Conservation (phyloP, 805 yeast genomes). For the Suhomyces emberorum region DNA sequence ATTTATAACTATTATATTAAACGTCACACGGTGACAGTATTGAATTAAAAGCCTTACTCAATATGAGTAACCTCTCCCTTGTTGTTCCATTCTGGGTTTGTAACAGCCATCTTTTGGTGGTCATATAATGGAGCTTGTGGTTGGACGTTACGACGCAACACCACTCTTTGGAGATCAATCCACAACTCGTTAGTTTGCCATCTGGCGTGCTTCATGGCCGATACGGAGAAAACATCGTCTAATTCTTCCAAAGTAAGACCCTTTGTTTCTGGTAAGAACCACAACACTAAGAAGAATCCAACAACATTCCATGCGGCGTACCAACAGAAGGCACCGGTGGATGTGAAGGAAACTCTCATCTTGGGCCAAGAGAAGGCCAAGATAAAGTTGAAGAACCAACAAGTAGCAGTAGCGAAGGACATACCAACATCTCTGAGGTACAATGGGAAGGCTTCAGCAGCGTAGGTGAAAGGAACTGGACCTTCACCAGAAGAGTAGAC, state of each 20-base stretch:
- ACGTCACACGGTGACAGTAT: not conserved
- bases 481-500: conserved; percentile 86
- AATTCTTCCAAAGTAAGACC: conserved; percentile 72
- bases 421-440: conserved; percentile 78
- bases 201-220: conserved; percentile 52
- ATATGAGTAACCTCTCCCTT: conserved; percentile 52
- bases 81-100: conserved; percentile 61
- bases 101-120: conserved; percentile 58
- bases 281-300: conserved; percentile 67
- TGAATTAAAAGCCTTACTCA: conserved; percentile 26
- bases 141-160: conserved; percentile 44
- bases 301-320: conserved; percentile 82
- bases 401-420: conserved; percentile 72
- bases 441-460: conserved; percentile 81
- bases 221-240: conserved; percentile 67
- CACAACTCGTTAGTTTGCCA: conserved; percentile 30
- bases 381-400: conserved; percentile 72
- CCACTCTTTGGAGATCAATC: conserved; percentile 44
- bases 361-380: conserved; percentile 80
- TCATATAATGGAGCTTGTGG: conserved; percentile 56
- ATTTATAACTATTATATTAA: too few species aligned
- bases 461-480: conserved; percentile 85
- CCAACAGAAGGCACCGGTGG: conserved; percentile 86
- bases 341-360: conserved; percentile 58
- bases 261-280: conserved; percentile 71